Evolutionary conservation across 129 eudicot genomes (phyloP).

Genomic region (Escallonia rubra): DNA sequence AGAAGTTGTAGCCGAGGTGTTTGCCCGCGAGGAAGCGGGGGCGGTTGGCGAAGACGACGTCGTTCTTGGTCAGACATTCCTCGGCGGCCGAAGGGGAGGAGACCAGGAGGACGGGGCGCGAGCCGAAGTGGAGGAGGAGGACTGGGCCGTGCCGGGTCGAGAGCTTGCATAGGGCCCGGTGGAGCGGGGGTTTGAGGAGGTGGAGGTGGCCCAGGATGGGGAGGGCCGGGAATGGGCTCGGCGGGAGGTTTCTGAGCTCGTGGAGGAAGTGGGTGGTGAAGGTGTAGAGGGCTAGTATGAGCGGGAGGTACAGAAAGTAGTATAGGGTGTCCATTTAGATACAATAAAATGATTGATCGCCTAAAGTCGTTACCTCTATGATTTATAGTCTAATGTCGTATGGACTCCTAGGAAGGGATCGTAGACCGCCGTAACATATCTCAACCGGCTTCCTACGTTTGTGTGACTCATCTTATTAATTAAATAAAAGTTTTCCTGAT

Average conservation of each 20-base stretch:
- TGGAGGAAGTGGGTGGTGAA: constrained; percentile 21
- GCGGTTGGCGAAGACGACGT: constrained; percentile 42
- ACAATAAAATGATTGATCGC: too few species aligned
- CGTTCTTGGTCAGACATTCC: constrained; percentile 51
- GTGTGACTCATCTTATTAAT: too few species aligned
- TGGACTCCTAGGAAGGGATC: too few species aligned
- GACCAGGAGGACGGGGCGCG: constrained; percentile 29
- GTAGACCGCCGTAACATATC: too few species aligned
- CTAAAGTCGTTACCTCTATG: too few species aligned
- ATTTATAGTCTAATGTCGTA: too few species aligned
- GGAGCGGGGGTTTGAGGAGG: constrained; percentile 30
- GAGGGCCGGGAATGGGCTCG: constrained; percentile 26
- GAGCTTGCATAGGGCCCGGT: constrained; percentile 22
- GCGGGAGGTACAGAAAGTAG: constrained; percentile 11
- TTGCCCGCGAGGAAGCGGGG: constrained; percentile 33
- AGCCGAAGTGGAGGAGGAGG: constrained; percentile 30
- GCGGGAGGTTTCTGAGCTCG: constrained; percentile 30
- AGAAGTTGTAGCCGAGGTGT: constrained; percentile 25
- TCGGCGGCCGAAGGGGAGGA: constrained; percentile 43
- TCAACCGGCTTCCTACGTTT: too few species aligned
- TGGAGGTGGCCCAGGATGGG: constrained; percentile 49
- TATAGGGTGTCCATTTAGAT: too few species aligned
- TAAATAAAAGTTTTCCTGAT: too few species aligned
- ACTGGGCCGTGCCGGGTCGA: constrained; percentile 32
- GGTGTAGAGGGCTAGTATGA: constrained; percentile 8